Conservation (phyloP, 345 rosid species). For the Euphorbia pulcherrima region DNA sequence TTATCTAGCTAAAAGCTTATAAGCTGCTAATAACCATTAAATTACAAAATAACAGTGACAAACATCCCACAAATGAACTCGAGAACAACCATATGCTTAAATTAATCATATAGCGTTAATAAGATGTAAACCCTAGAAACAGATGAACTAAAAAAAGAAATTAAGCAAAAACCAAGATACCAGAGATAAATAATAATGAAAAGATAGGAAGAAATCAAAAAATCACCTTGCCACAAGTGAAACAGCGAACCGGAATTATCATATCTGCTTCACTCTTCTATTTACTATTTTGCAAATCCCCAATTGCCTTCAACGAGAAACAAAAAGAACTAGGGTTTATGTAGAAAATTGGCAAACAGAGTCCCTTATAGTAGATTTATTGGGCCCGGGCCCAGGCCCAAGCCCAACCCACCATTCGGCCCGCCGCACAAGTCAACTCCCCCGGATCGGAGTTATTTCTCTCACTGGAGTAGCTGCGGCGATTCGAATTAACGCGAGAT, state of each 20-base stretch:
- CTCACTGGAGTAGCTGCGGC: background rate
- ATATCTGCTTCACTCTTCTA: conserved; percentile 24
- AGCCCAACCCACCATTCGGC: too few species aligned
- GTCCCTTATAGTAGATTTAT: background rate
- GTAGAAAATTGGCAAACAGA: background rate
- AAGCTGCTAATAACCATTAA: too few species aligned
- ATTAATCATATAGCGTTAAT: background rate
- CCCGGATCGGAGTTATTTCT: background rate
- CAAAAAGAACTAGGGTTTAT: background rate
- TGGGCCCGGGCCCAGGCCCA: background rate
- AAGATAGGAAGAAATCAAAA: background rate
- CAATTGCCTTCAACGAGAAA: too few species aligned
- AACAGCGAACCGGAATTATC: conserved; percentile 81
- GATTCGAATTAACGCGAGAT: conserved; percentile 17
- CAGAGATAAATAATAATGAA: background rate
- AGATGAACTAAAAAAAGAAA: background rate
- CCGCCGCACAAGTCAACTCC: too few species aligned
- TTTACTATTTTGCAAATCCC: background rate
- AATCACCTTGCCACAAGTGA: conserved; percentile 70
- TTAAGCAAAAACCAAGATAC: background rate
- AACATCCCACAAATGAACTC: background rate
- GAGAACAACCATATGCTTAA: too few species aligned
- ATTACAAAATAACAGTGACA: background rate
- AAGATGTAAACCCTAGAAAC: background rate
- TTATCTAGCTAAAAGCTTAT: too few species aligned